phyloP scores from a whole-genome alignment of 805 yeast species.

The Zygotorulaspora sp. region DNA sequence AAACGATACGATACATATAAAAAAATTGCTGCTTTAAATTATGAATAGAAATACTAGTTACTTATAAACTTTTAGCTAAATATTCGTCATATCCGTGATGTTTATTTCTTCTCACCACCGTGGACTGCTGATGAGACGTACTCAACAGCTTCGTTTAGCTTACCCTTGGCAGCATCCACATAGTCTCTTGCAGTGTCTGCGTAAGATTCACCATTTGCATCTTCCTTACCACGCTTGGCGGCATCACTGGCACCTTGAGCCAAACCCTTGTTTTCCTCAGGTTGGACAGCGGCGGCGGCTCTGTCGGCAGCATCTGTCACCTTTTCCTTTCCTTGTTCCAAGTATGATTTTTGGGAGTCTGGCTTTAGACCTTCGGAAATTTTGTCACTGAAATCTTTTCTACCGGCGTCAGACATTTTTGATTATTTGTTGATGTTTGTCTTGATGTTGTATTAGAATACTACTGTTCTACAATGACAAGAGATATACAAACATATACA shows the following conservation, averaged over 20 bases:
- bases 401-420: conserved; percentile 51
- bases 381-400: conserved; percentile 74
- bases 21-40: too few species aligned
- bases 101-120: conserved; percentile 44
- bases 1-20: too few species aligned
- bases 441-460: too few species aligned
- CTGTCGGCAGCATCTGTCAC: conserved; percentile 66
- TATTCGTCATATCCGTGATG: too few species aligned
- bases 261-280: conserved; percentile 63
- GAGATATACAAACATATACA: too few species aligned
- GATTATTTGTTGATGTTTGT: conserved; percentile 10
- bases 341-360: conserved; percentile 58
- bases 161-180: conserved; percentile 52
- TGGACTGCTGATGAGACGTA: conserved; percentile 46
- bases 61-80: too few species aligned
- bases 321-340: conserved; percentile 66
- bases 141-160: conserved; percentile 42
- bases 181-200: conserved; percentile 56
- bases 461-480: too few species aligned
- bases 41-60: too few species aligned
- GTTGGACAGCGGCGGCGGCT: conserved; percentile 53
- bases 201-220: conserved; percentile 43
- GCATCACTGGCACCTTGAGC: conserved; percentile 67
- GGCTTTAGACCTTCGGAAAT: conserved; percentile 64
- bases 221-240: conserved; percentile 50